Conservation (phyloP, 345 rosid genomes). For the Nasturtium officinale region DNA sequence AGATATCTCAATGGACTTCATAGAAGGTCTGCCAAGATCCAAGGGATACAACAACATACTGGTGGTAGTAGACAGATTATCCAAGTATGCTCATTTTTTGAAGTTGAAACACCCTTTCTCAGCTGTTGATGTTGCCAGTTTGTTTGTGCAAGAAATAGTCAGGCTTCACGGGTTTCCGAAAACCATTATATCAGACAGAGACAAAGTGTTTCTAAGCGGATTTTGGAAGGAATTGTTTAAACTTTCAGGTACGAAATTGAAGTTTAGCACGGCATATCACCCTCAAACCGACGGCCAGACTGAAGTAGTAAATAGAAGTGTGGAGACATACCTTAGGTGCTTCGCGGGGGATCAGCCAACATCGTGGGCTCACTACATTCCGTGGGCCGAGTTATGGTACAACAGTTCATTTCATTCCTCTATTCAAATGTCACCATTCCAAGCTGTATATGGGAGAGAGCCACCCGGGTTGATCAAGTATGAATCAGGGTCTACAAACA, state of each 20-base stretch:
- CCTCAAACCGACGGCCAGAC: not conserved
- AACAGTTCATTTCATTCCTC: not conserved
- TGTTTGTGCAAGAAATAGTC: not conserved
- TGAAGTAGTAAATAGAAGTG: rapidly evolving
- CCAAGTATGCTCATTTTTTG: not conserved
- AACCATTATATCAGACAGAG: not conserved
- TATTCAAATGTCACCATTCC: rapidly evolving
- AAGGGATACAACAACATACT: not conserved
- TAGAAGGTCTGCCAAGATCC: not conserved
- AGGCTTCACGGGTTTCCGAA: slow-evolving; percentile 1
- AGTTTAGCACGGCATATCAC: not conserved
- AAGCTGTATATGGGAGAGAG: not conserved
- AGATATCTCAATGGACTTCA: not conserved
- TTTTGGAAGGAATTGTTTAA: not conserved
- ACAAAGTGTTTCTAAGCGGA: not conserved
- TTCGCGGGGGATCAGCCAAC: not conserved
- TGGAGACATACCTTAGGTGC: not conserved
- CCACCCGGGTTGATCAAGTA: not conserved
- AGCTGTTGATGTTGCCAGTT: rapidly evolving
- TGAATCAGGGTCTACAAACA: not conserved
- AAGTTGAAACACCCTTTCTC: not conserved
- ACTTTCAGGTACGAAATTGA: rapidly evolving
- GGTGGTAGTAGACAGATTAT: not conserved
- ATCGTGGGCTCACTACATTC: rapidly evolving
- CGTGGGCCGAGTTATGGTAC: not conserved